These are phyloP conservation scores for Cladophialophora bantiana DNA, from an alignment of 2,329 filamentous ascomycete species.

Conservation along the genomic window DNA sequence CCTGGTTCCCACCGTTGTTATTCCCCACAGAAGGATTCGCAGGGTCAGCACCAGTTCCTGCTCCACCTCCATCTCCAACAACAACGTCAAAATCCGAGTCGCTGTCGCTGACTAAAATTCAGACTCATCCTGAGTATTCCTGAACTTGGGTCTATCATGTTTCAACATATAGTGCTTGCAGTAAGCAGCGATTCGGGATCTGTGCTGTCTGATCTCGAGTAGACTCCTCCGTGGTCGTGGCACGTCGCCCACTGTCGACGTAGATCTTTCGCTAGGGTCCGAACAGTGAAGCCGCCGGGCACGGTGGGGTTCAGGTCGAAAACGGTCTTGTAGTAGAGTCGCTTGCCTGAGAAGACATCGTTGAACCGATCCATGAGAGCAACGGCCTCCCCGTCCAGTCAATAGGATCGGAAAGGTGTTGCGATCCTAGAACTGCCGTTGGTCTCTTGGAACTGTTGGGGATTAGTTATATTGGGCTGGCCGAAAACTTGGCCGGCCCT, in stretches of 20 bases:
- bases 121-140: not conserved
- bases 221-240: conserved; percentile 25
- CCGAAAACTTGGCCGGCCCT: not conserved
- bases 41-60: too few species aligned
- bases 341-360: conserved; percentile 18
- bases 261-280: conserved; percentile 11
- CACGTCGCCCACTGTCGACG: conserved; percentile 8
- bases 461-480: conserved; percentile 2
- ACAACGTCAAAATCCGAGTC: conserved; percentile 10
- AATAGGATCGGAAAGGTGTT: conserved; percentile 13
- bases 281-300: not conserved
- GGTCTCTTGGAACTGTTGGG: not conserved
- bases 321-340: conserved; percentile 7
- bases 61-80: too few species aligned
- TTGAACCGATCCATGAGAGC: conserved; percentile 26
- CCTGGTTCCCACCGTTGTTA: too few species aligned
- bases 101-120: not conserved
- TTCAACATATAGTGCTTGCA: conserved; percentile 22
- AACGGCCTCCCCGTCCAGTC: not conserved
- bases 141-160: not conserved
- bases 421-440: not conserved
- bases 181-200: conserved; percentile 13
- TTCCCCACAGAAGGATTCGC: too few species aligned
- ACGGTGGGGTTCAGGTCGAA: not conserved
- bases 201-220: conserved; percentile 14